phyloP scores from a whole-genome alignment of 345 rosid species.

The Brassica cretica region DNA sequence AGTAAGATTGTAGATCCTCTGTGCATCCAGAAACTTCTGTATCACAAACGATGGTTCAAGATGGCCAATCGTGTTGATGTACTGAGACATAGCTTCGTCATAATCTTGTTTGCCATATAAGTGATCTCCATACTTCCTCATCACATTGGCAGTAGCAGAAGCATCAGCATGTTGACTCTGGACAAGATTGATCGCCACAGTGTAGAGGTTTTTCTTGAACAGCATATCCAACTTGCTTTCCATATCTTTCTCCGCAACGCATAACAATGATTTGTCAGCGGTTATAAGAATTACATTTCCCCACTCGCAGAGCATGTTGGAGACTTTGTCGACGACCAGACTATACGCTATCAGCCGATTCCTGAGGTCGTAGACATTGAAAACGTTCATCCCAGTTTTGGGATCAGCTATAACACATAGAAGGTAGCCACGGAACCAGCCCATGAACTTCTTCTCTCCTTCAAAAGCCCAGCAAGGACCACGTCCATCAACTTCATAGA shows the following conservation, averaged over 20 bases:
- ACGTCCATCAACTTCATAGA: conserved; percentile 96
- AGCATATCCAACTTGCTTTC: conserved; percentile 99
- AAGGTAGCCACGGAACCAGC: conserved; percentile 97
- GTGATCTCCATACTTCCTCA: conserved; percentile 97
- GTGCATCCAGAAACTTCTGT: conserved; percentile 98
- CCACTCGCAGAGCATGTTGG: conserved; percentile 97
- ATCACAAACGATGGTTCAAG: conserved; percentile 99
- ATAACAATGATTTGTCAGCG: conserved; percentile 70
- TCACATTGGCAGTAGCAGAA: conserved; percentile 96
- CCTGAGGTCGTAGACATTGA: conserved; percentile 90
- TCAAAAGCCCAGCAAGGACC: conserved; percentile 99
- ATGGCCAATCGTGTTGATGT: conserved; percentile 87
- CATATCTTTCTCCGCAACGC: conserved; percentile 97
- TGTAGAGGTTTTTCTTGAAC: conserved; percentile 91
- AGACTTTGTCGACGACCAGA: conserved; percentile 74
- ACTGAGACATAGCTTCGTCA: conserved; percentile 95
- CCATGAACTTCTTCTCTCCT: conserved; percentile 88
- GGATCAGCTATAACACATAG: conserved; percentile 88
- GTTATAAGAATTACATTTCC: conserved; percentile 82
- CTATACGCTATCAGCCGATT: conserved; percentile 91
- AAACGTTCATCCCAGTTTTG: conserved; percentile 65
- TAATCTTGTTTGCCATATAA: conserved; percentile 92
- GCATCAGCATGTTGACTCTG: conserved; percentile 99
- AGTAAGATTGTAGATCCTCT: conserved; percentile 95
- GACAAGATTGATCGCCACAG: conserved; percentile 94